Conservation (phyloP, 2,329 filamentous ascomycete species). For the Penicillium corylophilum region DNA sequence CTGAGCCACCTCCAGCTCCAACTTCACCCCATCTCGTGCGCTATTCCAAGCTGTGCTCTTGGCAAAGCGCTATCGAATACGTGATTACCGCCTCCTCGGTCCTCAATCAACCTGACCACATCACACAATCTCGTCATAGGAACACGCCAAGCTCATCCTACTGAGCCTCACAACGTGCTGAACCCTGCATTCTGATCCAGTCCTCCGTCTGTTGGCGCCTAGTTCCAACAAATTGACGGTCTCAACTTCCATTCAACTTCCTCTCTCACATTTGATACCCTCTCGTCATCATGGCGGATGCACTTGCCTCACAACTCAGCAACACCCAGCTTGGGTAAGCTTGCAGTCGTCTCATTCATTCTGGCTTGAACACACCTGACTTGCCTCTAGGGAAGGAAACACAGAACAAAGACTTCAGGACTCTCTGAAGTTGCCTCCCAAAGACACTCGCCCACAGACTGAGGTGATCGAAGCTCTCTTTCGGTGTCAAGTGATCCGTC, state of each 20-base stretch:
- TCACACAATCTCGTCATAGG: neutral
- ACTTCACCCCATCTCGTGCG: neutral
- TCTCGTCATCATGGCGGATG: slow-evolving; percentile 41
- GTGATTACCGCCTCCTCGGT: neutral
- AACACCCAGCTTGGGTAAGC: slow-evolving; percentile 46
- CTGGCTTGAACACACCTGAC: slow-evolving; percentile 11
- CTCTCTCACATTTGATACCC: slow-evolving; percentile 7
- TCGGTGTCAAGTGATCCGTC: slow-evolving; percentile 11
- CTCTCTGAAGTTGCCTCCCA: slow-evolving; percentile 46
- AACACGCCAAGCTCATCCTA: neutral
- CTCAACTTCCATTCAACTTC: neutral
- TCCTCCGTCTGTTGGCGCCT: neutral
- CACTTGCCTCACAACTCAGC: slow-evolving; percentile 47
- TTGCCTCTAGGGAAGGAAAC: slow-evolving; percentile 35
- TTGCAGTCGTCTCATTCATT: neutral
- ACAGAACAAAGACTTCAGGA: slow-evolving; percentile 46
- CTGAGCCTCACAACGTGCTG: neutral
- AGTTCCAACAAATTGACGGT: neutral
- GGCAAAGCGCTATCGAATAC: neutral
- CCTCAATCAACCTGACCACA: neutral
- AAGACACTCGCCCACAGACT: slow-evolving; percentile 51
- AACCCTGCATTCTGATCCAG: neutral
- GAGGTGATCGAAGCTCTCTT: slow-evolving; percentile 37
- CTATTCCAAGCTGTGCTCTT: neutral
- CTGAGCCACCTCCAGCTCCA: neutral